A percentile compares a stretch with the other conserved stretches of the same genome.
phyloP scores from a whole-genome alignment of 805 yeast species.

The Wickerhamomyces queroliae region DNA sequence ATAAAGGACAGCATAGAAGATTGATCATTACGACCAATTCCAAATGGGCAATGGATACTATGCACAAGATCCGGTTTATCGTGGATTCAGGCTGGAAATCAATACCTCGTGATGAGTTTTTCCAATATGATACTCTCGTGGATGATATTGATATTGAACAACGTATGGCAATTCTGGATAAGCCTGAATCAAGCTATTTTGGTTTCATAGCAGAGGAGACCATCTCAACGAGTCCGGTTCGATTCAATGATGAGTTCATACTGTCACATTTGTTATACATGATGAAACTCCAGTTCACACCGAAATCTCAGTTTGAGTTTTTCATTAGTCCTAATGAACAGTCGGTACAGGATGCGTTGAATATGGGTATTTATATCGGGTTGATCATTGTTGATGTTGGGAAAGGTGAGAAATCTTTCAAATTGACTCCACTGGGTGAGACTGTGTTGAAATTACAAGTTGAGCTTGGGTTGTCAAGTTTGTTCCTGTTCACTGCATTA shows the following conservation, averaged over 20 bases:
- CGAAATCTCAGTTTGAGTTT: background rate
- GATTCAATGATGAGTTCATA: background rate
- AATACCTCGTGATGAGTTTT: background rate
- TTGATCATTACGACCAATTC: background rate
- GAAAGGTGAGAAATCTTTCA: background rate
- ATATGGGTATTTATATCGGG: slow-evolving; percentile 1
- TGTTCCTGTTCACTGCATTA: slow-evolving; percentile 1
- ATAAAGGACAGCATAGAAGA: background rate
- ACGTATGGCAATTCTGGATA: background rate
- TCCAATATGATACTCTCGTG: background rate
- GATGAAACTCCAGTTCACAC: background rate
- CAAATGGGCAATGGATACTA: background rate
- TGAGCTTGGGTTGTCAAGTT: background rate
- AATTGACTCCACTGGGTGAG: background rate
- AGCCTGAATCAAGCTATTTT: background rate
- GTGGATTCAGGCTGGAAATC: background rate
- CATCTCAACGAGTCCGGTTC: background rate
- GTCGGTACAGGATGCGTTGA: background rate
- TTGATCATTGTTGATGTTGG: background rate
- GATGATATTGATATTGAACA: background rate
- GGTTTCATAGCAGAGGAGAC: background rate
- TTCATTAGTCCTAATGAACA: slow-evolving; percentile 2
- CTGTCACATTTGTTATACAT: slow-evolving; percentile 1
- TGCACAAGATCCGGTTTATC: background rate
- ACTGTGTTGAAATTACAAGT: slow-evolving; percentile 2